phyloP scores from a whole-genome alignment of 2,329 filamentous ascomycete species.

The Orbilia oligospora region DNA sequence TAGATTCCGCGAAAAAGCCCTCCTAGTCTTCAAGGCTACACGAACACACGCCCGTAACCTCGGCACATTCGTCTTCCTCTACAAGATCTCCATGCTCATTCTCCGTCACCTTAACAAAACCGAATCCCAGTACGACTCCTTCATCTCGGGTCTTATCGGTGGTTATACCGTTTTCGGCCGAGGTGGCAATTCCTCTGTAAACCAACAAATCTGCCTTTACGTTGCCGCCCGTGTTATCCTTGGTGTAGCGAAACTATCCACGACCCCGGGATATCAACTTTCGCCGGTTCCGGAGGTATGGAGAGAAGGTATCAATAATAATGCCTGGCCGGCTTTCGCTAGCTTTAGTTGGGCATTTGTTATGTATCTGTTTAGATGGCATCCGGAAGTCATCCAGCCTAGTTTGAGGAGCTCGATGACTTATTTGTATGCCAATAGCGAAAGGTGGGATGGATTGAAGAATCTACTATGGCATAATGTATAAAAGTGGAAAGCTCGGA shows the following conservation, averaged over 20 bases:
- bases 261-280: constrained; percentile 68
- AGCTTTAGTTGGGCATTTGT: constrained; percentile 90
- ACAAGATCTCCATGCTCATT: constrained; percentile 85
- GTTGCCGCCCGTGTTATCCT: constrained; percentile 93
- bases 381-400: constrained; percentile 90
- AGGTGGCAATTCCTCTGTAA: constrained; percentile 80
- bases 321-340: constrained; percentile 94
- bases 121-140: constrained; percentile 79
- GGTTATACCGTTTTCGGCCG: constrained; percentile 95
- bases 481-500: constrained; percentile 65
- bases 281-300: constrained; percentile 43
- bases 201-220: constrained; percentile 98
- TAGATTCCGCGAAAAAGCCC: constrained; percentile 79
- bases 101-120: constrained; percentile 74
- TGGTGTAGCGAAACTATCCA: constrained; percentile 84
- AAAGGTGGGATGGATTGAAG: constrained; percentile 87
- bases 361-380: constrained; percentile 94
- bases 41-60: constrained; percentile 92
- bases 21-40: constrained; percentile 86
- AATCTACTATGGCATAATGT: constrained; percentile 90
- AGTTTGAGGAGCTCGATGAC: constrained; percentile 96
- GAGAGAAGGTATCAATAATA: constrained; percentile 65
- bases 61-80: constrained; percentile 89
- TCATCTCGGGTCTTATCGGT: constrained; percentile 87
- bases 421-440: constrained; percentile 93